phyloP scores from a whole-genome alignment of 495 filamentous ascomycete genomes.

The Talaromyces proteolyticus region DNA sequence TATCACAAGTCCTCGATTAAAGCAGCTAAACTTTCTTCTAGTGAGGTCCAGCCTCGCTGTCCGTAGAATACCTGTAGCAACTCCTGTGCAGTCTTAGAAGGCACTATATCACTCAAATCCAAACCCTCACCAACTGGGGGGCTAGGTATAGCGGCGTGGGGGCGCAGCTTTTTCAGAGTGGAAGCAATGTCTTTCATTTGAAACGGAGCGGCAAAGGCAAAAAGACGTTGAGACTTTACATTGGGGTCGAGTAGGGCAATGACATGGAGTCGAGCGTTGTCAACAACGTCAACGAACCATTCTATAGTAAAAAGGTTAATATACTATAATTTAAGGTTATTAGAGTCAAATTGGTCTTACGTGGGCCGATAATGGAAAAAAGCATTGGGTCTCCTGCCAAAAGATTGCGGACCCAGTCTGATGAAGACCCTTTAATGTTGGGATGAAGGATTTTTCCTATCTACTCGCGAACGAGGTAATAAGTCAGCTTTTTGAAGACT shows the following conservation, averaged over 20 bases:
- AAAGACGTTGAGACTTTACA: constrained; percentile 35
- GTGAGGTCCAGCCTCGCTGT: too few species aligned
- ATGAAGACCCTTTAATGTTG: not conserved
- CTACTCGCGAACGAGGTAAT: not conserved
- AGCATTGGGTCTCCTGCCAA: not conserved
- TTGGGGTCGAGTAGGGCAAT: constrained; percentile 34
- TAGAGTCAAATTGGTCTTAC: constrained; percentile 13
- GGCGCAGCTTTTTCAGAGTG: constrained; percentile 9
- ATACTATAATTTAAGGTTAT: not conserved
- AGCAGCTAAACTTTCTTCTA: too few species aligned
- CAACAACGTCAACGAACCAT: constrained; percentile 39
- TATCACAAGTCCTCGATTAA: too few species aligned
- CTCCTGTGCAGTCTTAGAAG: too few species aligned
- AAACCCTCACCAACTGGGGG: too few species aligned
- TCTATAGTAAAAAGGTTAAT: constrained; percentile 7
- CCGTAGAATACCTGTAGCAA: too few species aligned
- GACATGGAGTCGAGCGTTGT: constrained; percentile 42
- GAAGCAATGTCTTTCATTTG: constrained; percentile 29
- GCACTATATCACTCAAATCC: too few species aligned
- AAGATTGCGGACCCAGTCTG: not conserved
- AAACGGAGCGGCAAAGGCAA: constrained; percentile 30
- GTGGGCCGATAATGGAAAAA: constrained; percentile 22
- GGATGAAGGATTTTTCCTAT: not conserved
- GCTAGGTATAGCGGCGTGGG: too few species aligned
- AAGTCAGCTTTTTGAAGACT: too few species aligned